Base-by-base conservation (phyloP, 2,329 filamentous ascomycete species). In the Colletotrichum sp. region DNA sequence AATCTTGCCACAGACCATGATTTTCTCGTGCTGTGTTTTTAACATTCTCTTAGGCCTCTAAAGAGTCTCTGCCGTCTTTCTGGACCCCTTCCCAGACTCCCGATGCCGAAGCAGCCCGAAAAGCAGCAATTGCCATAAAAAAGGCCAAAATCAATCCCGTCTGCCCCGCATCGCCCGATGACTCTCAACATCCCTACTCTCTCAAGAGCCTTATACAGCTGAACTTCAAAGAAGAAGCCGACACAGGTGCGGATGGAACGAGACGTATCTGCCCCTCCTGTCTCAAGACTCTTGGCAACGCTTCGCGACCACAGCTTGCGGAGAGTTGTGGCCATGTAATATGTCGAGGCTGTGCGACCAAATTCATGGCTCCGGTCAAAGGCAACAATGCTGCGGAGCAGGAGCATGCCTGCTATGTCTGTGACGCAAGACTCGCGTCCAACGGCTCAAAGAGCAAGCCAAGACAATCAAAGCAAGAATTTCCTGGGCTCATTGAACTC, bases 291-390 rank as follows among this genome's bases (percentile, higher is more conserved):
- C 89, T 99, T 15, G 94, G 92, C 63, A 99, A 99, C 82, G 90
- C 94, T 5, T 94, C 95, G 5, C 95, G 94, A 82, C 95, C 96
- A 1, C 92, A 96, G 83, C 88, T 98, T 68, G 93, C 95, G 3
- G 96, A 95, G 83, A 95, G 95, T 0, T 99, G 96, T 81, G 96
- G 96, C 0, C 96, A 99, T 83, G 96, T 99, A 1, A 85, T 98
- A 26, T 99, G 96, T 85, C 93, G 94, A 80, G 93, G 91, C 52
- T 98, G 96, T 81, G 93, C 96, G 18, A 91, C 93, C 71, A 94
- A 96, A 81, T 98, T 99, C 84, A 93, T 98, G 89, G 90, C 89
- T 9, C 90, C 92, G 57, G 87, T 85, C 16, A 74, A 69, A 72
- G 88, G 81, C 79, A 88, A 84, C 75, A 81, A 85, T 26, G 76